Conservation (phyloP, 2,329 filamentous ascomycete species). For the Monilinia fructicola region DNA sequence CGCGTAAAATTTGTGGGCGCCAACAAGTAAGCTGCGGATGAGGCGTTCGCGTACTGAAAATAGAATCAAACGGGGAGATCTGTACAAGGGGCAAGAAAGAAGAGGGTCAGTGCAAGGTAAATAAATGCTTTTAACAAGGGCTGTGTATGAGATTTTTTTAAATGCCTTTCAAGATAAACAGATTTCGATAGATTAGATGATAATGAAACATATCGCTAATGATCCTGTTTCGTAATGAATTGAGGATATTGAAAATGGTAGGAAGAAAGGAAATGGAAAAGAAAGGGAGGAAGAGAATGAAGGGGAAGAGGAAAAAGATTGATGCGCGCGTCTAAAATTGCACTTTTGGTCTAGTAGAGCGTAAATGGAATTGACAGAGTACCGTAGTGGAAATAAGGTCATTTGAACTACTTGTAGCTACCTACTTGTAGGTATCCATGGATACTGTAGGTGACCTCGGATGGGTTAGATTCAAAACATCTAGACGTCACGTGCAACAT, state of each 20-base stretch:
- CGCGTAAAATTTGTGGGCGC: constrained; percentile 23
- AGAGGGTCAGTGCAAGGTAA: background rate
- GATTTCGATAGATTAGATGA: constrained; percentile 14
- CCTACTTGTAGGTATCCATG: no score
- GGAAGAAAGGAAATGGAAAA: constrained; percentile 2
- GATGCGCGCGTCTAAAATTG: constrained; percentile 19
- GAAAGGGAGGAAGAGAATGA: constrained; percentile 1
- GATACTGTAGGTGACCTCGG: background rate
- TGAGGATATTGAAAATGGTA: constrained; percentile 18
- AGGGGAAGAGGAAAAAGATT: background rate
- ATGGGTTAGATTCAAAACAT: background rate
- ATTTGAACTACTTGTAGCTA: no score
- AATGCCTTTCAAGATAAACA: constrained; percentile 7
- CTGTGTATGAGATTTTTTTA: background rate
- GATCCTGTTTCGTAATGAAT: constrained; percentile 20
- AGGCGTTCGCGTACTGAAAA: constrained; percentile 24
- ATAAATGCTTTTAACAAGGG: constrained; percentile 5
- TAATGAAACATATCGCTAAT: constrained; percentile 17
- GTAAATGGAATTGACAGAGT: background rate
- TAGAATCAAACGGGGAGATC: constrained; percentile 20
- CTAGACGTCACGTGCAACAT: constrained; percentile 4
- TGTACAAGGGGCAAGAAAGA: constrained; percentile 2
- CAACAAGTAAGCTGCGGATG: constrained; percentile 24
- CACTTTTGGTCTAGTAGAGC: background rate
- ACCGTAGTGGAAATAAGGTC: background rate